Evolutionary conservation across 495 filamentous ascomycete genomes (phyloP).

Genomic region (Evansstolkia leycettana): DNA sequence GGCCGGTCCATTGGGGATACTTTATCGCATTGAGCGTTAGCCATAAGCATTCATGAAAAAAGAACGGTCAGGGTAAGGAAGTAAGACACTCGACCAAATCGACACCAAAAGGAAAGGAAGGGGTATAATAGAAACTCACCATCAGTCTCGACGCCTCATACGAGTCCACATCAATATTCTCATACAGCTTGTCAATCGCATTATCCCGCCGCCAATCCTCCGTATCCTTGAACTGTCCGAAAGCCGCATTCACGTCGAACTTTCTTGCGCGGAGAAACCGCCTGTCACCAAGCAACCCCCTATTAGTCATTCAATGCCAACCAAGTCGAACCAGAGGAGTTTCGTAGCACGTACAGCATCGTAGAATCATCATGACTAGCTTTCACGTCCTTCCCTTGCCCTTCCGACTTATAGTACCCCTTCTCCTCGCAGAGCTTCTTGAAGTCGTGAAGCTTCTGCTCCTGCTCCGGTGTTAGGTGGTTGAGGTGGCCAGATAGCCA

Average conservation of each 20-base stretch:
- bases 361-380: slow-evolving; percentile 72
- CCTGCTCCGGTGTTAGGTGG: slow-evolving; percentile 57
- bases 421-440: slow-evolving; percentile 51
- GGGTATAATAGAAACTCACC: slow-evolving; percentile 32
- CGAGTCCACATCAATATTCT: slow-evolving; percentile 67
- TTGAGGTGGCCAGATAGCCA: slow-evolving; percentile 56
- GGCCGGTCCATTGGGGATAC: slow-evolving; percentile 91
- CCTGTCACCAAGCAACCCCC: slow-evolving; percentile 22
- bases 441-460: slow-evolving; percentile 51
- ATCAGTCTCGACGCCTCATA: slow-evolving; percentile 68
- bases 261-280: slow-evolving; percentile 70
- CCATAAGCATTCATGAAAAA: background rate
- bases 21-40: slow-evolving; percentile 16
- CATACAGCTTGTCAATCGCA: slow-evolving; percentile 58
- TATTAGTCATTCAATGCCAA: too few species aligned
- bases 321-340: background rate
- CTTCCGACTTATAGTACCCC: slow-evolving; percentile 49
- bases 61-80: too few species aligned
- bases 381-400: slow-evolving; percentile 19
- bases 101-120: background rate
- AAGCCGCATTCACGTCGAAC: slow-evolving; percentile 62
- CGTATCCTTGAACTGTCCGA: slow-evolving; percentile 74
- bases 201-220: slow-evolving; percentile 79
- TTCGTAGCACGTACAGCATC: slow-evolving; percentile 48
- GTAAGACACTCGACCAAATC: too few species aligned